A percentile compares a stretch with the other conserved stretches of the same genome.
Evolutionary conservation across 2,329 filamentous ascomycete genomes (phyloP).

Genomic region (Colletotrichum incanum): DNA sequence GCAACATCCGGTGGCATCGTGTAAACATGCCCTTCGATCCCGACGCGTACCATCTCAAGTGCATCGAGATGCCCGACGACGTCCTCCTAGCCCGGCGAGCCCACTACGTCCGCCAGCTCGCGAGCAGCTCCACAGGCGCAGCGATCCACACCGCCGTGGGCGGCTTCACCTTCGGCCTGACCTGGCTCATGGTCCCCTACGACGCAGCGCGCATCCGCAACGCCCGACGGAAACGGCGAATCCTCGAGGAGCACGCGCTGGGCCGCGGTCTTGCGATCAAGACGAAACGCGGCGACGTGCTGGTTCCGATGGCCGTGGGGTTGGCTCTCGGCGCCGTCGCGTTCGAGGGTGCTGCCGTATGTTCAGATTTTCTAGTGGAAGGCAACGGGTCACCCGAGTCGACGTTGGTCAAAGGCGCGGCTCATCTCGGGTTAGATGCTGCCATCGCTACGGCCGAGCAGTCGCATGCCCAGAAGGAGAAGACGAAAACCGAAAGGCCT

Average conservation of each 20-base stretch:
- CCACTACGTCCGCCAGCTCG: conserved; percentile 59
- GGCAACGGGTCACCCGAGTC: neutral
- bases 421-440: conserved; percentile 22
- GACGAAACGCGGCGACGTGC: conserved; percentile 17
- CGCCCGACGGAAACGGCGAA: conserved; percentile 59
- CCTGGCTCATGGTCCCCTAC: conserved; percentile 16
- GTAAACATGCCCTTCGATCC: conserved; percentile 58
- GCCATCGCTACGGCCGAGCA: conserved; percentile 19
- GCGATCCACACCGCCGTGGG: conserved; percentile 56
- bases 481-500: neutral
- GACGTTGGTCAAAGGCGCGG: conserved; percentile 1
- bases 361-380: neutral
- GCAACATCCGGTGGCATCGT: neutral
- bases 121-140: conserved; percentile 54
- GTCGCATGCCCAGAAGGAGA: neutral
- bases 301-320: conserved; percentile 14
- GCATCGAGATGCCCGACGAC: conserved; percentile 53
- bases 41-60: conserved; percentile 57
- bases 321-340: conserved; percentile 20
- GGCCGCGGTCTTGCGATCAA: conserved; percentile 2
- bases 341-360: conserved; percentile 11
- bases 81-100: conserved; percentile 54
- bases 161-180: conserved; percentile 51
- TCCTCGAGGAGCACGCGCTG: conserved; percentile 54
- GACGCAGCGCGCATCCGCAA: conserved; percentile 58